phyloP scores from a whole-genome alignment of 2,329 filamentous ascomycete genomes.

The Diaporthe eres region DNA sequence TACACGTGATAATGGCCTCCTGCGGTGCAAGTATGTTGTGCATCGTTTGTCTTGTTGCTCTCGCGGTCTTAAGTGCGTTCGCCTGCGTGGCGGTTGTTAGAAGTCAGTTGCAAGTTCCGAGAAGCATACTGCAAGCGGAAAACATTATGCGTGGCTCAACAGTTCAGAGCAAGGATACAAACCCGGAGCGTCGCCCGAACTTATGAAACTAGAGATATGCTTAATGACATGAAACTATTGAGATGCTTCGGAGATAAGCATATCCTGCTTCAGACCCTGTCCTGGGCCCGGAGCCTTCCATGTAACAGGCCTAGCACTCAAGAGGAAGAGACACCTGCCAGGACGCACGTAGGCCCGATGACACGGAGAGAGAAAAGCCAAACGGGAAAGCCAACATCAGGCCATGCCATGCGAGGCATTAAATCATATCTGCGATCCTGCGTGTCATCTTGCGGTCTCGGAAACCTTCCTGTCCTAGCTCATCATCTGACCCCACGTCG shows the following conservation, averaged over 20 bases:
- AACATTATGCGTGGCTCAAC: neutral
- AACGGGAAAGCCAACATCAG: neutral
- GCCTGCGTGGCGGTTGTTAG: neutral
- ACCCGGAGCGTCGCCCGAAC: neutral
- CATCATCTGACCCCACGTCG: neutral
- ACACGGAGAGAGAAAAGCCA: no score
- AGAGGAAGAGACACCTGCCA: neutral
- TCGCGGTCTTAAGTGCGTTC: neutral
- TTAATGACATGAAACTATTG: neutral
- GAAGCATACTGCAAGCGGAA: neutral
- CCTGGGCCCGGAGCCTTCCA: neutral
- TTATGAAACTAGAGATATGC: constrained; percentile 1
- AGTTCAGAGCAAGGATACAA: neutral
- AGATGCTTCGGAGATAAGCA: neutral
- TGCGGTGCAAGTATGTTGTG: constrained; percentile 52
- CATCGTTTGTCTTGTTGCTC: constrained; percentile 45
- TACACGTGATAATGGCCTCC: constrained; percentile 47
- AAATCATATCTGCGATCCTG: neutral
- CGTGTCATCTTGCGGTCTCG: neutral
- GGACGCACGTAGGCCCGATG: neutral
- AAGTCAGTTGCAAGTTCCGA: neutral
- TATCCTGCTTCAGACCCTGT: neutral
- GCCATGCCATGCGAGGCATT: neutral
- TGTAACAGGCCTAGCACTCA: neutral
- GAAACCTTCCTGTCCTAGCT: neutral